Evolutionary conservation across 345 rosid genomes (phyloP).

Genomic region (Rhodamnia rubescens): DNA sequence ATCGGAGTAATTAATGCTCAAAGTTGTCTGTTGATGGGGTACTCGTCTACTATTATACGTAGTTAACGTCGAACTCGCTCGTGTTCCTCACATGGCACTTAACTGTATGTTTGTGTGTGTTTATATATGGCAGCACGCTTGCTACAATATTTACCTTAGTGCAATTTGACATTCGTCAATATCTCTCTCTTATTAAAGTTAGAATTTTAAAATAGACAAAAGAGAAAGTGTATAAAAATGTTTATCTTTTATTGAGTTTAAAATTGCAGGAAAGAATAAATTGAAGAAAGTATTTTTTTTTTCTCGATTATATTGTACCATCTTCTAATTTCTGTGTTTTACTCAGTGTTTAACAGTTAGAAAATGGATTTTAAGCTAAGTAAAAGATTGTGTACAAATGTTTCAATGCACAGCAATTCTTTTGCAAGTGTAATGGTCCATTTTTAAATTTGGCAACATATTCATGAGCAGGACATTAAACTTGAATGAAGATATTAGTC

Average conservation of each 20-base stretch:
- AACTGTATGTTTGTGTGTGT: background rate
- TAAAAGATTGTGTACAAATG: background rate
- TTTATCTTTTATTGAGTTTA: background rate
- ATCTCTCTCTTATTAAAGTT: background rate
- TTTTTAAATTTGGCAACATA: background rate
- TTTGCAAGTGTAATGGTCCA: background rate
- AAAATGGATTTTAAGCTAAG: background rate
- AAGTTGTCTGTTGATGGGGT: background rate
- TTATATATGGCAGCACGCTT: too few relatives aligned
- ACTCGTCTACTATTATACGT: background rate
- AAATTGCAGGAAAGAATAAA: background rate
- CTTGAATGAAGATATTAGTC: background rate
- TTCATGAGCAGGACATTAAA: background rate
- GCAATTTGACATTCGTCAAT: background rate
- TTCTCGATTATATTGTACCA: background rate
- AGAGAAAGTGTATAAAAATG: background rate
- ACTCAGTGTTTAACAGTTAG: background rate
- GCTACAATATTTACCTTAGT: background rate
- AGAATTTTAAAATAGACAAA: background rate
- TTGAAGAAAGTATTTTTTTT: background rate
- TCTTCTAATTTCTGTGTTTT: background rate
- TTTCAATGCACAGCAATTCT: background rate
- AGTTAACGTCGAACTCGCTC: background rate
- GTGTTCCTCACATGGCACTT: background rate
- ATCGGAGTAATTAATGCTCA: background rate